These are phyloP conservation scores for Sclerotinia sclerotiorum DNA, from an alignment of 2,329 filamentous ascomycete species.

Conservation along the genomic window DNA sequence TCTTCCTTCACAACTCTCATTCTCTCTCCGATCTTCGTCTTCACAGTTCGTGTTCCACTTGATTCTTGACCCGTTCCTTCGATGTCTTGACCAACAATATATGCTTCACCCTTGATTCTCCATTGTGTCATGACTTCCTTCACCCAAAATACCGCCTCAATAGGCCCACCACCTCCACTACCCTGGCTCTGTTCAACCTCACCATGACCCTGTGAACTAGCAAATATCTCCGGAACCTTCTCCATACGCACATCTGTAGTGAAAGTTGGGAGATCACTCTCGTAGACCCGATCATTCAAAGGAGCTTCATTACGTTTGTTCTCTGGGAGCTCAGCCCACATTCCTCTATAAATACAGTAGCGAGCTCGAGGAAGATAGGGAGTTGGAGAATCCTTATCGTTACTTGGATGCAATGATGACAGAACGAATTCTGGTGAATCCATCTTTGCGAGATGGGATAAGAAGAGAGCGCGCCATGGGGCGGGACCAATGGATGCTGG, in stretches of 20 bases:
- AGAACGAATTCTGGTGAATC: conserved; percentile 45
- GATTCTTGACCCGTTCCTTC: conserved; percentile 50
- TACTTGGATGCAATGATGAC: conserved; percentile 47
- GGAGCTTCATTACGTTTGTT: conserved; percentile 73
- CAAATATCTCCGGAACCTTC: conserved; percentile 72
- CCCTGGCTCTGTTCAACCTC: conserved; percentile 47
- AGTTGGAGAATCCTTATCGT: conserved; percentile 41
- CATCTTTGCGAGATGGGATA: conserved; percentile 41
- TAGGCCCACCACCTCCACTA: conserved; percentile 63
- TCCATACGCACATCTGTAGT: conserved; percentile 88
- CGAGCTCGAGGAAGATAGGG: conserved; percentile 57
- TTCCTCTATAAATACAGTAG: conserved; percentile 81
- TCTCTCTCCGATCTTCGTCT: conserved; percentile 57
- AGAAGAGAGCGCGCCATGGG: conserved; percentile 41
- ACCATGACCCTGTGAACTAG: conserved; percentile 49
- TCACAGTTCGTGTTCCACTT: conserved; percentile 56
- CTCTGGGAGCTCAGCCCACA: conserved; percentile 72
- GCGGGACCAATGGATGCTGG: conserved; percentile 34
- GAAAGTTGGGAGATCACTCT: conserved; percentile 76
- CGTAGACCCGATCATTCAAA: conserved; percentile 68
- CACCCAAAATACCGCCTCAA: conserved; percentile 87
- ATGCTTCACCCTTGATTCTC: conserved; percentile 76
- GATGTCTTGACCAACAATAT: conserved; percentile 70
- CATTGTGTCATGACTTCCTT: conserved; percentile 73
- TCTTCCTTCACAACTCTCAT: conserved; percentile 57